Evolutionary conservation across 306 rosid genomes (phyloP).

Genomic region (Morella rubra): DNA sequence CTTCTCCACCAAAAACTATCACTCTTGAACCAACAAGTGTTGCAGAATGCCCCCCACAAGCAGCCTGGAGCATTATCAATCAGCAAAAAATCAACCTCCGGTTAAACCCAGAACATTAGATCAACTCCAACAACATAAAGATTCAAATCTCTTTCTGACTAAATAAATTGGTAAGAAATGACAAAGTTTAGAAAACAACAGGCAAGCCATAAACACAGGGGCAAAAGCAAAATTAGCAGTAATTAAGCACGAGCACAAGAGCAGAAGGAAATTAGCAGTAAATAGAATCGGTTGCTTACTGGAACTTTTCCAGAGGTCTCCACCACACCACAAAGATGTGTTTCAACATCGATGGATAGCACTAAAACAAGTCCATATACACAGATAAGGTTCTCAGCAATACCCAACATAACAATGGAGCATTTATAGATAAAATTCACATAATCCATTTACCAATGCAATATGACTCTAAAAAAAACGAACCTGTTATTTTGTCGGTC

Average conservation of each 20-base stretch:
- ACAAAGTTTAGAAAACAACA: slow-evolving; percentile 6
- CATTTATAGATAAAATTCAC: slow-evolving; percentile 14
- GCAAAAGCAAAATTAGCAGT: slow-evolving; percentile 18
- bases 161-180: slow-evolving; percentile 13
- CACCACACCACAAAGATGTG: slow-evolving; percentile 56
- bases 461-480: slow-evolving; percentile 31
- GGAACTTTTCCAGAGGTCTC: slow-evolving; percentile 87
- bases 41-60: slow-evolving; percentile 85
- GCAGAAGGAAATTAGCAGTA: slow-evolving; percentile 23
- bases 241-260: background rate
- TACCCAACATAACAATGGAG: slow-evolving; percentile 5
- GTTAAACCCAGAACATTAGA: slow-evolving; percentile 25
- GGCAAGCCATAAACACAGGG: slow-evolving; percentile 25
- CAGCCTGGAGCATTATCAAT: slow-evolving; percentile 50
- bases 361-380: slow-evolving; percentile 57
- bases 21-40: slow-evolving; percentile 81
- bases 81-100: slow-evolving; percentile 25
- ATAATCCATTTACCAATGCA: slow-evolving; percentile 16
- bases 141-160: slow-evolving; percentile 15
- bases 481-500: slow-evolving; percentile 64
- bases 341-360: slow-evolving; percentile 68
- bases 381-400: slow-evolving; percentile 32
- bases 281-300: slow-evolving; percentile 43
- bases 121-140: slow-evolving; percentile 17
- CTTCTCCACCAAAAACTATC: slow-evolving; percentile 95